These are phyloP conservation scores for Fusarium clavum DNA, from an alignment of 2,329 filamentous ascomycete genomes.

Conservation along the genomic window DNA sequence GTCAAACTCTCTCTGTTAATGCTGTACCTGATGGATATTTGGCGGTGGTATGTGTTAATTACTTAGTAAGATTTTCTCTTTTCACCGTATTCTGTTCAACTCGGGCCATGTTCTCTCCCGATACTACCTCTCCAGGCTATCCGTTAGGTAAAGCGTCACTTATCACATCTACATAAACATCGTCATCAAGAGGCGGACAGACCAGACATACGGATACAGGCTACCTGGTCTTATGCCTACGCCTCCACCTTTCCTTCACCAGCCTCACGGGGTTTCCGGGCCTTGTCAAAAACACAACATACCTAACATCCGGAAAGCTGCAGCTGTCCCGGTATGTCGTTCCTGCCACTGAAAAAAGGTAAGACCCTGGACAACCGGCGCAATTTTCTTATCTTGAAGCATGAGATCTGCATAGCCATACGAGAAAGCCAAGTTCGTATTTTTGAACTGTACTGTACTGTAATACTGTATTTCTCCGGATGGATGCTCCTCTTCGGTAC, in stretches of 20 bases:
- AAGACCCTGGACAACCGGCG: not conserved
- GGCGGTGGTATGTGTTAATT: not conserved
- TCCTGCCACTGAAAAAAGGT: conserved; percentile 9
- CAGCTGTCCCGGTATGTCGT: conserved; percentile 10
- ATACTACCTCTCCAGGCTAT: conserved; percentile 6
- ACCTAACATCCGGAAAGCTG: conserved; percentile 20
- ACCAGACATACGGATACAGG: not conserved
- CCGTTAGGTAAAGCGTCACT: conserved; percentile 8
- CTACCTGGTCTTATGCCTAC: conserved; percentile 7
- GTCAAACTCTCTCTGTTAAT: not conserved
- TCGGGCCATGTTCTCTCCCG: conserved; percentile 7
- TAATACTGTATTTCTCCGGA: conserved; percentile 12
- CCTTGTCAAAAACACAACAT: conserved; percentile 17
- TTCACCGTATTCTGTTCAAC: conserved; percentile 14
- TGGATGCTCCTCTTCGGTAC: conserved; percentile 36
- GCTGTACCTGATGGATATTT: not conserved
- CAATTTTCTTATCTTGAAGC: conserved; percentile 24
- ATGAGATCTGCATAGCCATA: conserved; percentile 36
- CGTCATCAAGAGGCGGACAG: conserved; percentile 16
- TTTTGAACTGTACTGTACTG: conserved; percentile 23
- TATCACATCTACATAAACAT: conserved; percentile 24
- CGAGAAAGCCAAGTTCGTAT: conserved; percentile 41
- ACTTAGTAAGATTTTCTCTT: not conserved
- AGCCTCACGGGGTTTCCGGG: conserved; percentile 42
- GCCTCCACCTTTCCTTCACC: conserved; percentile 24